Conservation (phyloP, 2,329 filamentous ascomycete species). For the Cladorrhinum sp. region DNA sequence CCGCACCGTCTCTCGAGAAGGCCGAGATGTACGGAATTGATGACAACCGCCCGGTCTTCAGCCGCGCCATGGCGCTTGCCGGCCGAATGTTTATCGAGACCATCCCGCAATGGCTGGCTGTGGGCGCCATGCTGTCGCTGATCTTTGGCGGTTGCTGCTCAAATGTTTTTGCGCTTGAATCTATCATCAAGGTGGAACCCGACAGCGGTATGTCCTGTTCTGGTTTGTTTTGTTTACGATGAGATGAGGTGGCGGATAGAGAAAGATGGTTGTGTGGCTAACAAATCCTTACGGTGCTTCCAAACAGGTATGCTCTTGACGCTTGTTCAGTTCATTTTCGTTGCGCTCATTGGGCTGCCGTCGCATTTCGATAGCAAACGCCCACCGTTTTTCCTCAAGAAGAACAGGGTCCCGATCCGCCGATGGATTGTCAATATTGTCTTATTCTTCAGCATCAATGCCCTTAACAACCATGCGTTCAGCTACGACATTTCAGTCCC, state of each 20-base stretch:
- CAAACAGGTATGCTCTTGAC: slow-evolving; percentile 72
- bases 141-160: slow-evolving; percentile 75
- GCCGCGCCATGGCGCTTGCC: slow-evolving; percentile 48
- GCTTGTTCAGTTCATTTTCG: slow-evolving; percentile 85
- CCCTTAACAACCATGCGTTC: slow-evolving; percentile 97
- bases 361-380: slow-evolving; percentile 68
- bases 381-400: slow-evolving; percentile 68
- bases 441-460: slow-evolving; percentile 89
- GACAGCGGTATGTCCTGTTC: slow-evolving; percentile 63
- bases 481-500: slow-evolving; percentile 95
- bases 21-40: slow-evolving; percentile 54
- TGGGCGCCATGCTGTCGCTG: slow-evolving; percentile 68
- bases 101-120: slow-evolving; percentile 61
- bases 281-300: slow-evolving; percentile 4
- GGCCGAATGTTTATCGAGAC: slow-evolving; percentile 55
- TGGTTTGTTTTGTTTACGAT: neutral
- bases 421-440: slow-evolving; percentile 87
- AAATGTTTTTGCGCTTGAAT: slow-evolving; percentile 92
- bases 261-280: slow-evolving; percentile 1
- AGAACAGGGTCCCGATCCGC: slow-evolving; percentile 75
- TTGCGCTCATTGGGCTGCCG: slow-evolving; percentile 72
- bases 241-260: neutral
- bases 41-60: slow-evolving; percentile 48
- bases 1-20: slow-evolving; percentile 51
- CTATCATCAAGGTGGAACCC: slow-evolving; percentile 89